Conservation (phyloP, 2,329 filamentous ascomycete species). For the Exophiala sp. region DNA sequence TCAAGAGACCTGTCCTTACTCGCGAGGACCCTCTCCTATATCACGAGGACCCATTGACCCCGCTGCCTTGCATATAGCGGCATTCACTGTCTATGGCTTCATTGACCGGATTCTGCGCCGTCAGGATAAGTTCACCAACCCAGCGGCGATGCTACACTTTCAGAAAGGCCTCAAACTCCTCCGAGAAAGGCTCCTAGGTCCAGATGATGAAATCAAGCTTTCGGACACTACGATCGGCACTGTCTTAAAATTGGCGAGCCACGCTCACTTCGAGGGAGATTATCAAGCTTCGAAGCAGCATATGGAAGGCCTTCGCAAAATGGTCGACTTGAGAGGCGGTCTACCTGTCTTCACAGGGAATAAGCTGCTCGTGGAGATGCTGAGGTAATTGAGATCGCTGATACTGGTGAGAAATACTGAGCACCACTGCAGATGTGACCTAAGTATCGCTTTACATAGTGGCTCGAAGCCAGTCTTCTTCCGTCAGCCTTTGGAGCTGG, state of each 20-base stretch:
- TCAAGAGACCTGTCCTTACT: neutral
- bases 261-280: slow-evolving; percentile 33
- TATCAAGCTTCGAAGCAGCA: slow-evolving; percentile 32
- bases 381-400: slow-evolving; percentile 27
- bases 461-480: slow-evolving; percentile 30
- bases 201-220: slow-evolving; percentile 26
- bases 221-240: slow-evolving; percentile 34
- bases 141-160: slow-evolving; percentile 28
- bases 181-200: slow-evolving; percentile 31
- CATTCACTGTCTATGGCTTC: slow-evolving; percentile 36
- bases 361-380: slow-evolving; percentile 38
- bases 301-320: slow-evolving; percentile 37
- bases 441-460: slow-evolving; percentile 30
- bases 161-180: slow-evolving; percentile 32
- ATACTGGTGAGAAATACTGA: neutral
- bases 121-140: neutral
- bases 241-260: slow-evolving; percentile 33
- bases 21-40: slow-evolving; percentile 32
- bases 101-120: slow-evolving; percentile 28
- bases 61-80: slow-evolving; percentile 37
- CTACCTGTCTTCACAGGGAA: slow-evolving; percentile 32
- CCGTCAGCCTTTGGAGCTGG: slow-evolving; percentile 22
- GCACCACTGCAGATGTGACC: slow-evolving; percentile 26
- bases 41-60: slow-evolving; percentile 31
- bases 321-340: slow-evolving; percentile 39